phyloP scores from a whole-genome alignment of 2,329 filamentous ascomycete species.

The Monilinia polystroma region DNA sequence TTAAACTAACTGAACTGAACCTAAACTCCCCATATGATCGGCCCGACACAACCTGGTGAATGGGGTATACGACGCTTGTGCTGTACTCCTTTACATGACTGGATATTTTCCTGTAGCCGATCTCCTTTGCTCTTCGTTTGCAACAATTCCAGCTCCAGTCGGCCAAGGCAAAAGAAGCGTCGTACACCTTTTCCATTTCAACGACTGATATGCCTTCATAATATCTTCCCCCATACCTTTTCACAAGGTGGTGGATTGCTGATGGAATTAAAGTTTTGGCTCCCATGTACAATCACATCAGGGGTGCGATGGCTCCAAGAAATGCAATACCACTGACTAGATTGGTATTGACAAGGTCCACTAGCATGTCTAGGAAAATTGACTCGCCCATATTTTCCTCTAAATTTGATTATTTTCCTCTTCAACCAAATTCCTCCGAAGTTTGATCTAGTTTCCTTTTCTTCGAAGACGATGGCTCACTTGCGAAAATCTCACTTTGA shows the following conservation, averaged over 20 bases:
- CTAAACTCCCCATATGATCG: background rate
- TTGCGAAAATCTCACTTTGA: background rate
- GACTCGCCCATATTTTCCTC: background rate
- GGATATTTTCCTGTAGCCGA: background rate
- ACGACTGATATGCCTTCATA: background rate
- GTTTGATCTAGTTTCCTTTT: background rate
- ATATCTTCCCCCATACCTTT: background rate
- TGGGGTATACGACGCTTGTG: background rate
- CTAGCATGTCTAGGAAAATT: background rate
- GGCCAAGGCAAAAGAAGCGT: background rate
- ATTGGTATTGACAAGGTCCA: conserved; percentile 1
- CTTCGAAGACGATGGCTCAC: background rate
- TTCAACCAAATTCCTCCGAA: background rate
- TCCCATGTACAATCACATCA: background rate
- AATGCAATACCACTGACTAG: background rate
- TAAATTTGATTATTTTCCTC: background rate
- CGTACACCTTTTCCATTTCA: background rate
- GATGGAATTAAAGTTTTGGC: background rate
- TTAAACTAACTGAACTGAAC: background rate
- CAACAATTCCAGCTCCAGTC: background rate
- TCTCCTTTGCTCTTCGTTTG: background rate
- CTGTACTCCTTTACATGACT: background rate
- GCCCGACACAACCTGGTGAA: background rate
- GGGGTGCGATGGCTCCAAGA: background rate
- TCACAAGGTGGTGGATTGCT: too few species aligned